Base-by-base conservation (phyloP, 306 rosid species). In the Citrullus colocynthis region DNA sequence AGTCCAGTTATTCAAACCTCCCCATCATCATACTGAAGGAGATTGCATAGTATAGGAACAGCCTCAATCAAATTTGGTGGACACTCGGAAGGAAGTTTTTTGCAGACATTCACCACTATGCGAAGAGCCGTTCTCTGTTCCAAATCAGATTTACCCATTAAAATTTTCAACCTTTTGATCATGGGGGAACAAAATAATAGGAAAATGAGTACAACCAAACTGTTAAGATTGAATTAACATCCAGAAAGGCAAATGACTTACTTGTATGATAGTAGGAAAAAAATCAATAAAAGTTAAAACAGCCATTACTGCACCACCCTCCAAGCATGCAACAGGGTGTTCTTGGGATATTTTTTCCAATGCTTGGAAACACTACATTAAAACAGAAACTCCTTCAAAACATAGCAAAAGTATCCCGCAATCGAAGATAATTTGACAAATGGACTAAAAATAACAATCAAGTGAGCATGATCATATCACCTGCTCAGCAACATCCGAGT, bases 401-500 rank as follows among this genome's bases (percentile, higher is more conserved):
- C 39, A 57, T 44, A 17, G 37, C 16, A 32, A 51, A 10, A 16
- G 8, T 49, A 72, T 72, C 8, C 44, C 15, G 7, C 13, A 3
- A 52, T 59, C 61, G 32, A n/a, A 52, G 14, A 52, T 21, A 30
- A 54, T 75, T 49, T 64, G 66, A 57, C 45, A 64, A 63, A 42
- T 75, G 13, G 16, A 10, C 48, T 37, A 48, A 64, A 18, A 78
- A 28, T 37, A n/a, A 41, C 13, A 78, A 78, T n/a, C n/a, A 71
- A 20, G 55, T 21, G 21, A 37, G 75, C 55, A 82, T 58, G 56
- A 67, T 6, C 48, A 73, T 28, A 72, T 81, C 84, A 96, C 99
- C 93, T 96, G 98, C 80, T 96, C 99, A 61, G 99, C 98, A 49
- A 96, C 97, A 84, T 96, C 99, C 88, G 82, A 85, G 80, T 96